Evolutionary conservation across 2,329 filamentous ascomycete genomes (phyloP).

Genomic region (Lachnellula arida): DNA sequence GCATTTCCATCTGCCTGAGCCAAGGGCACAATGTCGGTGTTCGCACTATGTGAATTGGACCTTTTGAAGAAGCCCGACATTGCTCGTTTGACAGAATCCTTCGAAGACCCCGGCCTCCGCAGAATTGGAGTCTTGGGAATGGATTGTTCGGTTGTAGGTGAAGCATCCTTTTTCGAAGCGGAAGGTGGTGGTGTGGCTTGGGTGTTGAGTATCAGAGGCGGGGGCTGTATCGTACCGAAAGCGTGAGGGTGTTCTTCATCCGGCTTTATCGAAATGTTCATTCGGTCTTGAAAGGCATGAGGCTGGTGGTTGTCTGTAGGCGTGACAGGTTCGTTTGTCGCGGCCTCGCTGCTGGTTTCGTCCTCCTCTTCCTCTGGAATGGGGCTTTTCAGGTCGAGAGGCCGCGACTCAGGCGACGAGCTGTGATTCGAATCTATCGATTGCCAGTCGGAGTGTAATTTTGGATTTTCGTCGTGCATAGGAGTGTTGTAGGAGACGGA

Average conservation of each 20-base stretch:
- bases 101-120: slow-evolving; percentile 11
- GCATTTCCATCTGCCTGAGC: slow-evolving; percentile 1
- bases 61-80: slow-evolving; percentile 22
- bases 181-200: slow-evolving; percentile 16
- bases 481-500: slow-evolving; percentile 8
- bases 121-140: slow-evolving; percentile 5
- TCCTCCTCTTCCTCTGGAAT: slow-evolving; percentile 51
- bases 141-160: background rate
- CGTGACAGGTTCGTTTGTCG: slow-evolving; percentile 53
- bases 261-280: slow-evolving; percentile 4
- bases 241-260: slow-evolving; percentile 3
- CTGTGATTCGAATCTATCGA: slow-evolving; percentile 14
- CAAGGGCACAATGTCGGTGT: slow-evolving; percentile 1
- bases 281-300: slow-evolving; percentile 42
- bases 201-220: slow-evolving; percentile 22
- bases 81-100: slow-evolving; percentile 12
- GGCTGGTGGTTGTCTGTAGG: slow-evolving; percentile 53
- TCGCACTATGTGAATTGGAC: slow-evolving; percentile 13
- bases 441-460: slow-evolving; percentile 8
- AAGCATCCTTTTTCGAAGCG: background rate
- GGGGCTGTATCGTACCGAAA: slow-evolving; percentile 1
- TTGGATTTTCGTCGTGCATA: background rate
- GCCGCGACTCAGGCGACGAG: slow-evolving; percentile 27
- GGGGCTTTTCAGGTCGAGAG: slow-evolving; percentile 46
- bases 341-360: slow-evolving; percentile 56